Evolutionary conservation across 1,139 yeast species (phyloP).

Genomic region (Suhomyces kunorum): DNA sequence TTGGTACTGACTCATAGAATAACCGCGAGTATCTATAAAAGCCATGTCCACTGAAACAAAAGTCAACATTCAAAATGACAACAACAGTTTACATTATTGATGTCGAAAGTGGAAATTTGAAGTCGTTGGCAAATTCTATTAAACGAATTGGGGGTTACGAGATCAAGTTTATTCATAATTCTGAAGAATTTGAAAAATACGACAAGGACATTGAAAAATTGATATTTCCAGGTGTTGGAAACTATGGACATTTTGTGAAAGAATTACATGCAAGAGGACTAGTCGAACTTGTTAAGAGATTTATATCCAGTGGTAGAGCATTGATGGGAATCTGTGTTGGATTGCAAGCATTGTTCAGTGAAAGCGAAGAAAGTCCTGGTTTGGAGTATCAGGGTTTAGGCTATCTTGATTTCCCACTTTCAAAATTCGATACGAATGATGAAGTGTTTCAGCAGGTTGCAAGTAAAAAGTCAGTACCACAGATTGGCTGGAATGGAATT

Average conservation of each 20-base stretch:
- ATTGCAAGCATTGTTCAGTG: constrained; percentile 73
- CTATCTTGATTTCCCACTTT: constrained; percentile 52
- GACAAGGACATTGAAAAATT: constrained; percentile 53
- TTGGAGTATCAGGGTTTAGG: constrained; percentile 52
- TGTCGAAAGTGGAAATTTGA: constrained; percentile 93
- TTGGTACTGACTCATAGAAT: constrained; percentile 3
- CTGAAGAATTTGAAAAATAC: constrained; percentile 36
- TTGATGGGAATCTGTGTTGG: constrained; percentile 98
- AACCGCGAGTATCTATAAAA: not conserved
- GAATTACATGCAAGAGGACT: constrained; percentile 64
- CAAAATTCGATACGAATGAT: constrained; percentile 58
- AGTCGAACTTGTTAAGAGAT: constrained; percentile 61
- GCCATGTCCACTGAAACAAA: not conserved
- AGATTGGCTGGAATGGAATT: constrained; percentile 87
- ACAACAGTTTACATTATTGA: constrained; percentile 72
- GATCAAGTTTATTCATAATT: constrained; percentile 51
- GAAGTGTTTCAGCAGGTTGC: constrained; percentile 23
- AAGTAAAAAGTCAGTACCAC: constrained; percentile 77
- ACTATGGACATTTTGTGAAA: constrained; percentile 87
- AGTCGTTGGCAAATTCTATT: constrained; percentile 84
- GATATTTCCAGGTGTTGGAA: constrained; percentile 93
- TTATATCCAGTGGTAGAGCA: constrained; percentile 72
- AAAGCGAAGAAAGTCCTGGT: constrained; percentile 72
- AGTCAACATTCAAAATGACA: constrained; percentile 1
- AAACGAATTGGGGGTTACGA: constrained; percentile 67